Evolutionary conservation across 129 eudicot genomes (phyloP), one percentile per base, ranked within the genome.

Genomic region (Solidago caesia): DNA sequence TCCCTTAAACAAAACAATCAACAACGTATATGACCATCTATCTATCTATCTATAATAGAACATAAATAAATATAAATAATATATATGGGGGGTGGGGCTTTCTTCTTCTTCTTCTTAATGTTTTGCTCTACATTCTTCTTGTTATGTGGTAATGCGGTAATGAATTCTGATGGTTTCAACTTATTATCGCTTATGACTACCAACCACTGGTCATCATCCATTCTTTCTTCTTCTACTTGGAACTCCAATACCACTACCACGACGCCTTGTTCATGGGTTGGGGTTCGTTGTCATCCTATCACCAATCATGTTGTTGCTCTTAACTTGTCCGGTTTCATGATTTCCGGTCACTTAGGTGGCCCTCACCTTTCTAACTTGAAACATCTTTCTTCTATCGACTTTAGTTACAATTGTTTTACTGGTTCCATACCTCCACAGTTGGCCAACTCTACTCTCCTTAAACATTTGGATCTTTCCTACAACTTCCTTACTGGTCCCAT

Each of bases 221-320:
- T 73, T 90, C 55, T 89, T 12, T 75, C 78, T 12, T 75, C 78
- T 57, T 49, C 79, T 21, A 82, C 79, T 78, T 92, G 98, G 98
- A 92, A 81, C 60, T 55, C 16, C 27, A 55, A 6, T 61, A 73
- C 83, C 58, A 80, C 87, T 14, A 55, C 75, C 49, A 44, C 85
- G 14, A 82, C 90, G 7, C 96, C 95, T n/a, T 92, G 98, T 76
- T 88, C 92, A 5, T 92, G 96, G 98, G 70, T 66, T 61, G 98
- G 98, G n/a, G 89, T 92, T 59, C 44, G 48, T n/a, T 89, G 98
- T 64, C 67, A 81, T 82, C 73, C 29, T 7, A 9, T 45, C 51
- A 7, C 46, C 59, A 42, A 81, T 45, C 67, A 52, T 69, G 86
- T 89, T 11, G 29, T 63, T 58, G 78, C 81, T 55, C 74, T 92